Conservation (phyloP, 805 yeast species). For the Hanseniaspora pseudoguilliermondii region DNA sequence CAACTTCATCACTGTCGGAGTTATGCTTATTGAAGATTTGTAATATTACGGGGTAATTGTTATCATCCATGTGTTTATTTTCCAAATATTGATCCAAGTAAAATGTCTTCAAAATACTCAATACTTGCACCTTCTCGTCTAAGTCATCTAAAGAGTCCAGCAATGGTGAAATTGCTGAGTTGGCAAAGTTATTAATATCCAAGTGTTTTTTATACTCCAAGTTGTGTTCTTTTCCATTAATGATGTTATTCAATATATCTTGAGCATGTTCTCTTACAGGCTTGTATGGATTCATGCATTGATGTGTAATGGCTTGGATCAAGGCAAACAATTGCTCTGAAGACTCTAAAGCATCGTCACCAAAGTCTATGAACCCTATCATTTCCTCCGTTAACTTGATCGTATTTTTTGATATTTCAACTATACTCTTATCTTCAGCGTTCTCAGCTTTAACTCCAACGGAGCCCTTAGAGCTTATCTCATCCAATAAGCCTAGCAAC, state of each 20-base stretch:
- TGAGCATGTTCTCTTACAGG: constrained; percentile 55
- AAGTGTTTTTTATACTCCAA: constrained; percentile 21
- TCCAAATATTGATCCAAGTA: constrained; percentile 37
- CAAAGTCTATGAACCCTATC: constrained; percentile 21
- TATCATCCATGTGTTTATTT: constrained; percentile 28
- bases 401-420: constrained; percentile 48
- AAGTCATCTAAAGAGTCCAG: constrained; percentile 46
- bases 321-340: constrained; percentile 34
- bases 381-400: constrained; percentile 48
- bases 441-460: constrained; percentile 67
- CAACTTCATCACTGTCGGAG: constrained; percentile 29
- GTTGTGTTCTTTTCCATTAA: constrained; percentile 27
- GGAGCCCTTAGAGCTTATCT: constrained; percentile 69
- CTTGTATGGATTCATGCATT: constrained; percentile 77
- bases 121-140: constrained; percentile 50
- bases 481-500: constrained; percentile 60
- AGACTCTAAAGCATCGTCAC: neutral
- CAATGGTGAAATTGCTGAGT: constrained; percentile 63
- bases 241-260: constrained; percentile 35
- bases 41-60: constrained; percentile 28
- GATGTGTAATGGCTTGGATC: constrained; percentile 74
- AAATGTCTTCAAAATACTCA: constrained; percentile 56
- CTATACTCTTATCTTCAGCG: constrained; percentile 42
- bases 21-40: constrained; percentile 31
- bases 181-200: constrained; percentile 41